Evolutionary conservation across 2,329 filamentous ascomycete genomes (phyloP), one percentile per base, ranked within the genome.

Genomic region (Amauroascus niger): DNA sequence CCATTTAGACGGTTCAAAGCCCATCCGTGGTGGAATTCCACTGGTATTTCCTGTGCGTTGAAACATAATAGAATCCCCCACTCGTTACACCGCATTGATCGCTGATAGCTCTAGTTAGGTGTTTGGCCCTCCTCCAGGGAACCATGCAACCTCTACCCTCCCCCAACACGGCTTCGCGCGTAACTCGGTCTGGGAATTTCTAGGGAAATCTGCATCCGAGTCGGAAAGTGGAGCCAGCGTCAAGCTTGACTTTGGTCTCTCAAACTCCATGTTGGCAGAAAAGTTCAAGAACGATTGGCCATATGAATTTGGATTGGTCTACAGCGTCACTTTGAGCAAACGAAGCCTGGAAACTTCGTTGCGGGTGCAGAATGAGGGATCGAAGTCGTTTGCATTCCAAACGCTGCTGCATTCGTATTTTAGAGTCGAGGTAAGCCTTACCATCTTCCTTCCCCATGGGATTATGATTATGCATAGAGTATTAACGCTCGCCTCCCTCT

Each of bases 191-290:
- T 98, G 93, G 93, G 90, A 97, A 70, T 95, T 93, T 68, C 78
- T 98, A 49, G 90, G 90, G 65, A 94, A 91, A 73, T 88, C 84
- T 6, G 83, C 80, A n/a, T 81, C 79, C 5, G 84, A 89, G 68
- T 79, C 75, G 64, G 39, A 69, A 41, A 74, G 74, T 58, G 79
- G 87, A 65, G 76, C 82, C 64, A 84, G 83, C 47, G 84, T 97
- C 60, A 96, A 95, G 78, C 83, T 98, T 57, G 93, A 98, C 74
- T 97, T 98, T 69, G 93, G 91, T 26, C 82, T 98, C 33, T 88
- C 86, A 49, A 79, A 82, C 26, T 77, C 79, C 49, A 85, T 84
- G 65, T 75, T 97, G 54, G 79, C 79, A 60, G 81, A 84, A 0
- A 79, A 83, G 41, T 79, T 80, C 60, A 81, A 80, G 65, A 79